A percentile compares a stretch with the other conserved stretches of the same genome.
Conservation (phyloP, 1,284 basidiomycete species). For the Leccinum solheimii region DNA sequence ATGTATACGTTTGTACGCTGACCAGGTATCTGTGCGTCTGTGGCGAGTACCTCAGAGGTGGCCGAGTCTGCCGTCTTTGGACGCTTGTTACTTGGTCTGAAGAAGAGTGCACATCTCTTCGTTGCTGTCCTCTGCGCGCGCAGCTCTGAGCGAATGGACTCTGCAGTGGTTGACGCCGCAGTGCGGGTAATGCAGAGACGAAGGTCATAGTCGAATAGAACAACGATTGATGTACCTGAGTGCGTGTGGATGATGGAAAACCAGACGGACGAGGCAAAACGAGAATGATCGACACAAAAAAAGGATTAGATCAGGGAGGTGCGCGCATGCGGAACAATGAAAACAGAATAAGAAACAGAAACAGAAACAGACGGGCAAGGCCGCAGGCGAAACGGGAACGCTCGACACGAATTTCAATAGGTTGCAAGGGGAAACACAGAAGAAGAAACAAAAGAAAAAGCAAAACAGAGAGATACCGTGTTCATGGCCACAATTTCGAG, state of each 20-base stretch:
- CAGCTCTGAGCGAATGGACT: constrained; percentile 57
- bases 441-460: not conserved
- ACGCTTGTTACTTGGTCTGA: constrained; percentile 19
- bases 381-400: not conserved
- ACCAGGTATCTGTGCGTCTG: constrained; percentile 52
- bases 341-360: too few species aligned
- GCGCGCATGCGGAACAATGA: too few species aligned
- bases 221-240: too few species aligned
- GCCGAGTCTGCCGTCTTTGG: too few species aligned
- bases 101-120: too few species aligned
- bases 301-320: too few species aligned
- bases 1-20: constrained; percentile 77
- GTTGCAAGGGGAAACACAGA: not conserved
- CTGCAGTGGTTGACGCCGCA: constrained; percentile 84
- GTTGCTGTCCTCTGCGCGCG: constrained; percentile 21
- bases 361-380: too few species aligned
- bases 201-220: constrained; percentile 66
- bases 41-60: constrained; percentile 21
- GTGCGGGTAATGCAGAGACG: constrained; percentile 81
- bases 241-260: too few species aligned
- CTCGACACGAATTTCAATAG: not conserved
- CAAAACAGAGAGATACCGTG: not conserved
- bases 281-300: too few species aligned
- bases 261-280: too few species aligned
- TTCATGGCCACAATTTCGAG: too few species aligned